Evolutionary conservation across 2,329 filamentous ascomycete species (phyloP).

Genomic region (Trichoderma asperellum): DNA sequence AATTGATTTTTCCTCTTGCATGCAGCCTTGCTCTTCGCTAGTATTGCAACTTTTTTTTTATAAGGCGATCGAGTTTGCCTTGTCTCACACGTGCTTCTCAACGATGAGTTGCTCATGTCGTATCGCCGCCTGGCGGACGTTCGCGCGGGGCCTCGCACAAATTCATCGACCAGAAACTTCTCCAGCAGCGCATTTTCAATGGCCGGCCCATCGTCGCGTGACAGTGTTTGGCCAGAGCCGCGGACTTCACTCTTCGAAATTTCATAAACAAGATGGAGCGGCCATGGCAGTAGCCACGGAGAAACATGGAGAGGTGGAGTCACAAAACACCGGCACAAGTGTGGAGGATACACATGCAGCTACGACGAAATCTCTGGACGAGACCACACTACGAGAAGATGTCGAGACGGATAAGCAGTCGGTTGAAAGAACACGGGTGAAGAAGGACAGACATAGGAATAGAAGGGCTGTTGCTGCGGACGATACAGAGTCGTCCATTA

Average conservation of each 20-base stretch:
- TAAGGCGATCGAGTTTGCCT: not conserved
- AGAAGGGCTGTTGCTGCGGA: not conserved
- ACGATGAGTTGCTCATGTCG: slow-evolving; percentile 56
- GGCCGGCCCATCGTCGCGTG: not conserved
- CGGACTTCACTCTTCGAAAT: slow-evolving; percentile 34
- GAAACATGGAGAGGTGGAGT: slow-evolving; percentile 29
- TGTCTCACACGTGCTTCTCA: not conserved
- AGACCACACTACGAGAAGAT: not conserved
- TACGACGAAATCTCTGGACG: not conserved
- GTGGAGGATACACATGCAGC: not conserved
- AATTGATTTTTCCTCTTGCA: slow-evolving; percentile 16
- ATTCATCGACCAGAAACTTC: slow-evolving; percentile 41
- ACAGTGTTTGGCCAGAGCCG: slow-evolving; percentile 33
- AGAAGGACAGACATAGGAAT: not conserved
- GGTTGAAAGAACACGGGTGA: not conserved
- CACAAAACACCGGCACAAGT: not conserved
- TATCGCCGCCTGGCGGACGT: slow-evolving; percentile 50
- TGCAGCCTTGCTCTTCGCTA: slow-evolving; percentile 9
- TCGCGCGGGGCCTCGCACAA: slow-evolving; percentile 52
- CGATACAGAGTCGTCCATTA: not conserved
- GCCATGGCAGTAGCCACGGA: slow-evolving; percentile 16
- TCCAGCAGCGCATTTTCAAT: slow-evolving; percentile 1
- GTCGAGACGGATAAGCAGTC: not conserved
- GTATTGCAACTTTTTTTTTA: not conserved
- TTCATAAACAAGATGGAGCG: slow-evolving; percentile 32